A percentile compares a stretch with the other conserved stretches of the same genome.
Conservation (phyloP, 148 eudicot species). For the Vaccinium vitisidaea region DNA sequence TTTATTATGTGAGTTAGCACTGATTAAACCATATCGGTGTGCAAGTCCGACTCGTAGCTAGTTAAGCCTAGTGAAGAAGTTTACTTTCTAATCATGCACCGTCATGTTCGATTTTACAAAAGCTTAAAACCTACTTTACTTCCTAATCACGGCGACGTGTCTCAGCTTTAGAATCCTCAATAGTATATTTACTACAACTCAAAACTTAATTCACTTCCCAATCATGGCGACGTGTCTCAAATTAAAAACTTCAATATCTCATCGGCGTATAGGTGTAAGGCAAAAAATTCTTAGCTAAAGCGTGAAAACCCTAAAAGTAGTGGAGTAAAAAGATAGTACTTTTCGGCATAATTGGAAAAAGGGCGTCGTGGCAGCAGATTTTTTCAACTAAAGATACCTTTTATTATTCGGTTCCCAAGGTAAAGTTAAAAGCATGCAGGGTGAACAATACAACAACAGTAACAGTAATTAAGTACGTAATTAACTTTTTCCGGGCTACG, state of each 20-base stretch:
- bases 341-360: background rate
- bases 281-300: background rate
- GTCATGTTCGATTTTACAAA: background rate
- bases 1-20: background rate
- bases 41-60: background rate
- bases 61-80: background rate
- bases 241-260: background rate
- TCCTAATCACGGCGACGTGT: conserved; percentile 2
- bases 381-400: too few species aligned
- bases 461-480: too few species aligned
- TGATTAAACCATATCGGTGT: background rate
- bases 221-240: background rate
- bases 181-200: background rate
- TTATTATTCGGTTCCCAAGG: too few species aligned
- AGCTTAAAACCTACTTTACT: background rate
- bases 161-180: background rate
- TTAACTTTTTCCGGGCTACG: too few species aligned
- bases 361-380: background rate
- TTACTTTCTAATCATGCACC: background rate
- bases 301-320: background rate
- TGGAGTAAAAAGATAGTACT: background rate
- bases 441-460: too few species aligned
- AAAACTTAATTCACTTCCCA: background rate
- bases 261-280: background rate
- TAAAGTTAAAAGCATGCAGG: too few species aligned